Percentiles rank a stretch among this genome's conserved stretches.
These are phyloP conservation scores for Talaromyces atroroseus DNA, from an alignment of 2,329 filamentous ascomycete species.

Conservation along the genomic window DNA sequence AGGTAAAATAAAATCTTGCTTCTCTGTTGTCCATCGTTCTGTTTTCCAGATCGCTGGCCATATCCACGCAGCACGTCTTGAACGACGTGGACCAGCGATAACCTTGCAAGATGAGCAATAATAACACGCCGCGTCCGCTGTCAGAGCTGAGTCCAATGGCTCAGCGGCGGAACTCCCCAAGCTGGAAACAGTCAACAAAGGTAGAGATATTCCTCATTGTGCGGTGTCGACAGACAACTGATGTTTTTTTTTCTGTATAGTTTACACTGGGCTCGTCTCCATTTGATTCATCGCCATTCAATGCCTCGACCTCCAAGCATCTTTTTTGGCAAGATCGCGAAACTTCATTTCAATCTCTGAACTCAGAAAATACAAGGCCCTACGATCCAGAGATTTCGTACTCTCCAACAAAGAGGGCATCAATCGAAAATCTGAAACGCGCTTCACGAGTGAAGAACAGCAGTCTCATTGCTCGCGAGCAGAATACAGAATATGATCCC, in stretches of 20 bases:
- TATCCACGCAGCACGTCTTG: neutral
- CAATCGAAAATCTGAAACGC: slow-evolving; percentile 90
- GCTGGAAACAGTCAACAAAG: slow-evolving; percentile 72
- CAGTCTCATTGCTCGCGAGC: slow-evolving; percentile 90
- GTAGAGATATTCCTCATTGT: slow-evolving; percentile 43
- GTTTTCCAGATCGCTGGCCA: neutral
- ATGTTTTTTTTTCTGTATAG: slow-evolving; percentile 50
- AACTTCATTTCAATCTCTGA: slow-evolving; percentile 55
- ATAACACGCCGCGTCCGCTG: slow-evolving; percentile 64
- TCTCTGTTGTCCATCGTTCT: neutral
- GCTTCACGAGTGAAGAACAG: slow-evolving; percentile 96
- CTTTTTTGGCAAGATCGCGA: slow-evolving; percentile 82
- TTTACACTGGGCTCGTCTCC: slow-evolving; percentile 69
- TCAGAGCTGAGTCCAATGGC: slow-evolving; percentile 85
- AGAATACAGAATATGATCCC: slow-evolving; percentile 89
- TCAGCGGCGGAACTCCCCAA: slow-evolving; percentile 84
- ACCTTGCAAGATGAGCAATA: slow-evolving; percentile 52
- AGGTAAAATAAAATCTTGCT: neutral
- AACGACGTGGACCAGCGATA: neutral
- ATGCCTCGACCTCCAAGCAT: slow-evolving; percentile 63
- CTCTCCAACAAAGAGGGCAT: slow-evolving; percentile 73
- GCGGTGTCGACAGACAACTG: neutral
- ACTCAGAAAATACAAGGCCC: slow-evolving; percentile 63
- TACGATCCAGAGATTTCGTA: slow-evolving; percentile 58
- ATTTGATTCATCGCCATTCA: slow-evolving; percentile 76